phyloP scores from a whole-genome alignment of 2,329 filamentous ascomycete genomes.

The Paradendryphiella salina region DNA sequence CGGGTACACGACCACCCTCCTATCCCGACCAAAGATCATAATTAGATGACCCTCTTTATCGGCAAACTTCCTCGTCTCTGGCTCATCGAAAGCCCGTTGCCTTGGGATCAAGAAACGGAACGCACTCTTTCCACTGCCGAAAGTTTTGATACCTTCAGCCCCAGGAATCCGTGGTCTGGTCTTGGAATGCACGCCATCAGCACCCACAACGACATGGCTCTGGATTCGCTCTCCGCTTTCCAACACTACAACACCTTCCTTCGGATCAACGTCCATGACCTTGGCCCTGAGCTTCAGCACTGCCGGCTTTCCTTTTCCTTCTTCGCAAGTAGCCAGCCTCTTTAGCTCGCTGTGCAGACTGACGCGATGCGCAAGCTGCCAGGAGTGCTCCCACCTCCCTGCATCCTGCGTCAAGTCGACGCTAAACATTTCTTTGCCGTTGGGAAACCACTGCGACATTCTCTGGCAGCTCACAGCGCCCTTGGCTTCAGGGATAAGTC shows the following conservation, averaged over 20 bases:
- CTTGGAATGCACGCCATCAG: constrained; percentile 58
- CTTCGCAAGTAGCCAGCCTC: constrained; percentile 47
- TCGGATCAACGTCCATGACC: constrained; percentile 51
- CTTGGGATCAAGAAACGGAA: constrained; percentile 60
- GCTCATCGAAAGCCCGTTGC: constrained; percentile 50
- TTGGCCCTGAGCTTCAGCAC: constrained; percentile 50
- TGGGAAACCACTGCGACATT: constrained; percentile 46
- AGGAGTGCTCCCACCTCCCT: constrained; percentile 56
- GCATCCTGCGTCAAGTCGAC: constrained; percentile 46
- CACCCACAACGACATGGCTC: constrained; percentile 59
- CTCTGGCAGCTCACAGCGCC: constrained; percentile 41
- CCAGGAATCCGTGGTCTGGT: constrained; percentile 28
- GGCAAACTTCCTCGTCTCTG: constrained; percentile 46
- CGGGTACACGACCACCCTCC: constrained; percentile 54
- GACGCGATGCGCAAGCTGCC: constrained; percentile 60
- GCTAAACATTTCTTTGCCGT: constrained; percentile 44
- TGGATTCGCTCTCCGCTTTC: constrained; percentile 49
- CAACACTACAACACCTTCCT: constrained; percentile 23
- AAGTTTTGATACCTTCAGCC: constrained; percentile 44
- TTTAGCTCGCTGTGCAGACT: constrained; percentile 59
- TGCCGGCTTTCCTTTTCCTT: constrained; percentile 44
- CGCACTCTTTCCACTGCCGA: constrained; percentile 58
- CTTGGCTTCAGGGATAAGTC: constrained; percentile 48
- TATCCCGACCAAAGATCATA: constrained; percentile 52
- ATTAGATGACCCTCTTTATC: constrained; percentile 47